Base-by-base conservation (phyloP, 768 basidiomycete species). In the Bullera alba region DNA sequence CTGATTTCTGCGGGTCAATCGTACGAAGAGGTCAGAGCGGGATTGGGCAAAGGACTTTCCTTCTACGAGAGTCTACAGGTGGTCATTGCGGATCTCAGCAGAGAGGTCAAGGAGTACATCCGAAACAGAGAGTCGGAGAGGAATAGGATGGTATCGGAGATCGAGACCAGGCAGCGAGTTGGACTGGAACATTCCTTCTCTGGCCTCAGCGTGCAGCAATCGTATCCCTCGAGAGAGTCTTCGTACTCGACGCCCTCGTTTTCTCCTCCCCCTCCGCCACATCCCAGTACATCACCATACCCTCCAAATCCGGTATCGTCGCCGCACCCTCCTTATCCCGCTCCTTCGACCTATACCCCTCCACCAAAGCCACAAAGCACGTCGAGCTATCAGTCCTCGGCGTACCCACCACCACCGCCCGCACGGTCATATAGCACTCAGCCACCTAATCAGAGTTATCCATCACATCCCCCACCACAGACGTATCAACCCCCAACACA, bases 21-120 rank as follows among this genome's bases (percentile, higher is more conserved):
- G 5, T 96, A 91, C 67, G 82, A 83, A 77, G 87, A 95, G 70
- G 83, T 90, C 28, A 77, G 85, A 5, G 85, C 86, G 67, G 91
- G 91, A 15, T 68, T 92, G 36, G 81, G 87, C 12, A 92, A 91
- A 69, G 93, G 92, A 0, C 75, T 89, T 1, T 81, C 85, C 37
- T 99, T 93, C 73, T 96, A 99, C 69, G 77, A 76, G 5, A 87
- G 92, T 56, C 78, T 97, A 14, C 79, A 77, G 0, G 81, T 82
- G 16, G 72, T 92, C 30, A 77, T 82, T 10, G 62, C 74, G 0
- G 79, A 77, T 6, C 78, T 96, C 4, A 75, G 77, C 29, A 71
- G 77, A 3, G 82, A 82, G 49, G 79, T 81, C 2, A 79, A 77
- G 43, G 73, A 76, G 0, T 95, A 85, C 63, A 75, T 89, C 6